These are phyloP conservation scores for Podila epicladia DNA, from an alignment of 192 early-diverging fungal species.

Conservation along the genomic window DNA sequence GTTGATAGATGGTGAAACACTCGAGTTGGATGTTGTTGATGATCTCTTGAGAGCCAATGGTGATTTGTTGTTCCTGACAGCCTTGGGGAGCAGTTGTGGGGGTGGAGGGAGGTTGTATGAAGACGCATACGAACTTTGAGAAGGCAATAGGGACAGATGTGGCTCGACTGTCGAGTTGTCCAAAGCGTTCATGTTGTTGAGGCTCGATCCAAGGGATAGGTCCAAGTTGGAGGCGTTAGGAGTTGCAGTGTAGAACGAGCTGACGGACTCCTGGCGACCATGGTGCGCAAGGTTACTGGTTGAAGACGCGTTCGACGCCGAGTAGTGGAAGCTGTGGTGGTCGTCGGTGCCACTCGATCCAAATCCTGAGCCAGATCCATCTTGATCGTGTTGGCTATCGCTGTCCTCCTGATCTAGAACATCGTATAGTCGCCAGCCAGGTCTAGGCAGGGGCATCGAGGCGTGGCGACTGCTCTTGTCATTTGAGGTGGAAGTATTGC, in stretches of 20 bases:
- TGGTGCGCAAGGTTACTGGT: conserved; percentile 32
- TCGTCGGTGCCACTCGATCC: conserved; percentile 2
- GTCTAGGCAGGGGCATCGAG: conserved; percentile 38
- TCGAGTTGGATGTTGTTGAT: conserved; percentile 23
- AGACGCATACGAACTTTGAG: neutral
- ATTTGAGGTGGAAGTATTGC: neutral
- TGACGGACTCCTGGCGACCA: conserved; percentile 24
- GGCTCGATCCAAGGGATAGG: conserved; percentile 3
- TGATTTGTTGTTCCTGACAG: conserved; percentile 33
- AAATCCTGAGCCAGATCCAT: conserved; percentile 1
- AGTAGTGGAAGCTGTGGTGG: conserved; percentile 22
- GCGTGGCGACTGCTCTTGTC: conserved; percentile 30
- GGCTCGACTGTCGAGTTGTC: neutral
- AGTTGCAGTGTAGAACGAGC: conserved; percentile 30
- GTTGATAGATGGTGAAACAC: conserved; percentile 18
- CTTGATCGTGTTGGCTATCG: conserved; percentile 5
- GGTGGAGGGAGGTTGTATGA: neutral
- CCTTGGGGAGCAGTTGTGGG: conserved; percentile 6
- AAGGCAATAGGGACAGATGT: neutral
- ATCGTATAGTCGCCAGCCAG: conserved; percentile 41
- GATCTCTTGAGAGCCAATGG: conserved; percentile 28
- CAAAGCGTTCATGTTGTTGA: conserved; percentile 2
- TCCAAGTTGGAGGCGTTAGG: conserved; percentile 44
- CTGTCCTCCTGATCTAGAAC: conserved; percentile 13
- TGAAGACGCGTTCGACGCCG: conserved; percentile 39